A percentile compares a stretch with the other conserved stretches of the same genome.
These are phyloP conservation scores for Debaryomyces udenii DNA, from an alignment of 1,139 yeast species.

Conservation along the genomic window DNA sequence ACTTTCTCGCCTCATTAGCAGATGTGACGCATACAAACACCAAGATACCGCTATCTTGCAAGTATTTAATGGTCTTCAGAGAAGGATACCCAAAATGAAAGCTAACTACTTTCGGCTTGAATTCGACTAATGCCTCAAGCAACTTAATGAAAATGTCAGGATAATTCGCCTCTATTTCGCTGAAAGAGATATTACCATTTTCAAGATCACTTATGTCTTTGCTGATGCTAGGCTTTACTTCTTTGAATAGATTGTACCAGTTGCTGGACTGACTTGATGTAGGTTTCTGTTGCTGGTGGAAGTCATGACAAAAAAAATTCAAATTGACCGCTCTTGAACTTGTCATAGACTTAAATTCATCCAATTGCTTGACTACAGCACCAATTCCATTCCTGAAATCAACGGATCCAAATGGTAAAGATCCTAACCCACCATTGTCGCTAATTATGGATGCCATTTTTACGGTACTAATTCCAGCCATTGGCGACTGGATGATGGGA, in stretches of 20 bases:
- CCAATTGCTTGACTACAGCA: slow-evolving; percentile 17
- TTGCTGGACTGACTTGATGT: slow-evolving; percentile 22
- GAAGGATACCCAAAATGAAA: slow-evolving; percentile 55
- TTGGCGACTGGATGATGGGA: slow-evolving; percentile 55
- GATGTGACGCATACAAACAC: slow-evolving; percentile 55
- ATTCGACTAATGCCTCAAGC: slow-evolving; percentile 16
- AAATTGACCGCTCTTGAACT: slow-evolving; percentile 34
- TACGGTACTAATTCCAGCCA: slow-evolving; percentile 54
- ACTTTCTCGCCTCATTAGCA: slow-evolving; percentile 35
- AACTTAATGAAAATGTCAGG: slow-evolving; percentile 16
- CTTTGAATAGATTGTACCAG: slow-evolving; percentile 27
- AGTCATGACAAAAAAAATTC: slow-evolving; percentile 49
- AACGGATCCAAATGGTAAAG: slow-evolving; percentile 44
- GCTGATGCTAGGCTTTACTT: slow-evolving; percentile 9
- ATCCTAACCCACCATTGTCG: slow-evolving; percentile 47
- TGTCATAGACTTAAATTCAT: slow-evolving; percentile 18
- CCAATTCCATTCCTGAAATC: slow-evolving; percentile 24
- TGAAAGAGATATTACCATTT: slow-evolving; percentile 40
- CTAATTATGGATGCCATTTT: slow-evolving; percentile 42
- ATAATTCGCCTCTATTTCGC: slow-evolving; percentile 27
- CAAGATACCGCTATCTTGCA: slow-evolving; percentile 48
- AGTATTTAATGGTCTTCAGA: slow-evolving; percentile 36
- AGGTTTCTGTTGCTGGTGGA: slow-evolving; percentile 18
- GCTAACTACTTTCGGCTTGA: slow-evolving; percentile 36
- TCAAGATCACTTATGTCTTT: slow-evolving; percentile 14